Conservation (phyloP, 1,139 yeast species). For the Taphrina pruni region DNA sequence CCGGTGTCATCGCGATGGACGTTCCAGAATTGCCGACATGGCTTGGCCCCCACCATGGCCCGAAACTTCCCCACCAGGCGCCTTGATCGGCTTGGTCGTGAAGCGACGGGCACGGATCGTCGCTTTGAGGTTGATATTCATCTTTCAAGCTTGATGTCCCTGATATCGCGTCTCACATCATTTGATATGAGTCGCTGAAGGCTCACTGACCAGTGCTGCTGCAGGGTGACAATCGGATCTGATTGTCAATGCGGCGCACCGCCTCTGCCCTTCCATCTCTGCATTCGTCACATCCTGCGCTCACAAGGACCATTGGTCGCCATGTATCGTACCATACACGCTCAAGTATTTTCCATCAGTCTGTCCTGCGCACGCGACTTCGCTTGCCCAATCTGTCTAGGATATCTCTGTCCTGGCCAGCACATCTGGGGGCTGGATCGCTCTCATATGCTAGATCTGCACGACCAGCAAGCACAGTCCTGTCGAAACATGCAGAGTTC, state of each 20-base stretch:
- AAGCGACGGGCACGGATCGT: no score
- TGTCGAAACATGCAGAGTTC: conserved; percentile 2
- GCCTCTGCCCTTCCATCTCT: not conserved
- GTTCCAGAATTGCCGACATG: no score
- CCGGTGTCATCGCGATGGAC: no score
- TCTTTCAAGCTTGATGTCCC: no score
- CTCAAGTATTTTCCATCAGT: not conserved
- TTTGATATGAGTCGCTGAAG: no score
- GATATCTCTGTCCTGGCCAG: not conserved
- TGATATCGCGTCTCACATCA: no score
- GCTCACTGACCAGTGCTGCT: not conserved
- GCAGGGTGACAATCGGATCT: not conserved
- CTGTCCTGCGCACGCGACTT: conserved; percentile 1
- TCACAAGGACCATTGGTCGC: not conserved
- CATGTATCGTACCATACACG: not conserved
- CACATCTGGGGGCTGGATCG: conserved; percentile 1
- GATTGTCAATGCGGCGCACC: not conserved
- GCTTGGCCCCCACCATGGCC: no score
- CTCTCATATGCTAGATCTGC: conserved; percentile 13
- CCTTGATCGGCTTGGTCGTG: no score
- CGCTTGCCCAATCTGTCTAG: not conserved
- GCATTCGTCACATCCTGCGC: not conserved
- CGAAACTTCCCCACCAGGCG: no score
- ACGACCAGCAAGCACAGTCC: not conserved
- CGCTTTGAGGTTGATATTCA: no score